Percentiles rank a stretch among this genome's conserved stretches.
phyloP scores from a whole-genome alignment of 2,329 filamentous ascomycete species.

The Penicillium glabrum region DNA sequence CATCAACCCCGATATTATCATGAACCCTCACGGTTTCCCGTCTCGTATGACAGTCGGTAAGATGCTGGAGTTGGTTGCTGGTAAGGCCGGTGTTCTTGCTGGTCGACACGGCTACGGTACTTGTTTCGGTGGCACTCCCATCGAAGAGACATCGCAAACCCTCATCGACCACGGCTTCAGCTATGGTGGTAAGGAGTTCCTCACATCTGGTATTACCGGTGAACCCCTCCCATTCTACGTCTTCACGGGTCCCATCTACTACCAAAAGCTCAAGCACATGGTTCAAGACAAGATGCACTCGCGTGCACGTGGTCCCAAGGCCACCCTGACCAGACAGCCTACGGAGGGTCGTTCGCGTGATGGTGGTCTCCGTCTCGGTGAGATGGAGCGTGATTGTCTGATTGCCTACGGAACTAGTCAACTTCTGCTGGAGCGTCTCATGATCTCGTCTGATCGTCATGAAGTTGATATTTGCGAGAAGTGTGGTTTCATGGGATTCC shows the following conservation, averaged over 20 bases:
- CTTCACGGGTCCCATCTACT: slow-evolving; percentile 98
- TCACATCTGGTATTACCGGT: slow-evolving; percentile 92
- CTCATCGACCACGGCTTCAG: slow-evolving; percentile 87
- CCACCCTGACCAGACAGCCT: slow-evolving; percentile 90
- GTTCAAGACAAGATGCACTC: slow-evolving; percentile 99
- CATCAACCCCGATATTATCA: slow-evolving; percentile 96
- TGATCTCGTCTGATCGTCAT: slow-evolving; percentile 90
- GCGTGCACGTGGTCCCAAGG: slow-evolving; percentile 82
- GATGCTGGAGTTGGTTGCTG: slow-evolving; percentile 89
- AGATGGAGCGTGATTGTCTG: slow-evolving; percentile 98
- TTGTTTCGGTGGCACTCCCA: slow-evolving; percentile 77
- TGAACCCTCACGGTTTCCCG: slow-evolving; percentile 99
- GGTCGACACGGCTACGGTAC: slow-evolving; percentile 89
- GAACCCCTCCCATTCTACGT: slow-evolving; percentile 93
- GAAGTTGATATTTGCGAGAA: slow-evolving; percentile 90
- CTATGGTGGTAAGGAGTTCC: slow-evolving; percentile 96
- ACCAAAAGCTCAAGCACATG: slow-evolving; percentile 99
- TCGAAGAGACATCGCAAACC: slow-evolving; percentile 85
- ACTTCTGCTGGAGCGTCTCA: slow-evolving; percentile 85
- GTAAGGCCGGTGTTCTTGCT: slow-evolving; percentile 85
- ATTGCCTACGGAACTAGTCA: slow-evolving; percentile 97
- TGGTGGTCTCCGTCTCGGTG: slow-evolving; percentile 87
- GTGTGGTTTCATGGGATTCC: slow-evolving; percentile 93
- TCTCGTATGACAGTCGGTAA: slow-evolving; percentile 99
- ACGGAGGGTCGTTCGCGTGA: slow-evolving; percentile 93